Evolutionary conservation across 108 stramenopile genomes (phyloP), one percentile per base, ranked within the genome.

Genomic region (Stephanodiscus minutulus): DNA sequence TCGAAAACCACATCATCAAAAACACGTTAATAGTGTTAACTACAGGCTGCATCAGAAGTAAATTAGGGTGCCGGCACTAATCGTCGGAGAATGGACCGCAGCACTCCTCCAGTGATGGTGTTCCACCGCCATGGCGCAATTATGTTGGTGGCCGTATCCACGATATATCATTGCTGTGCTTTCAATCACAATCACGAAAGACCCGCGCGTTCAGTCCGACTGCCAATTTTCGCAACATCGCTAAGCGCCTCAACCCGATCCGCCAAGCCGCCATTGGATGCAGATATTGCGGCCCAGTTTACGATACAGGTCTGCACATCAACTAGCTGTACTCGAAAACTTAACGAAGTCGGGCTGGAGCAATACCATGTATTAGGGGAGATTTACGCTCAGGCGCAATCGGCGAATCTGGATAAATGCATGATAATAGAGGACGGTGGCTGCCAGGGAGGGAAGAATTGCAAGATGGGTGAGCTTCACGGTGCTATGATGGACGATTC

Each of bases 231-330:
- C 55, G 9, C 8, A 20, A 4, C 24, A 25, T 22, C 10, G n/a
- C 27, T 56, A 6, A 58, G 59, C 18, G 59, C 37, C 29, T 25
- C 55, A 2, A 36, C 15, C 17, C 53, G 56, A 6, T 31, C 33
- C 43, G 21, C 18, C 21, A 41, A 39, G 20, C 7, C 36, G 27
- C 25, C 56, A 17, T 59, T 73, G 53, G 72, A 81, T 54, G 55
- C 81, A 35, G 64, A 69, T 27, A 67, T 56, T 46, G 87, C 87
- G 21, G 41, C 52, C 18, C 81, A 93, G 57, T 93, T 93, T 73
- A 83, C 86, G 59, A 79, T 93, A 25, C 57, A 85, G 58, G 85
- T 85, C 17, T 93, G 92, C 55, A 84, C 85, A 20, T 87, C 90
- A 9, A 87, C 86, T 35, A 78, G 72, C 49, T 93, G 92, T 66